Percentiles rank a stretch among this genome's conserved stretches.
Evolutionary conservation across 2,329 filamentous ascomycete species (phyloP).

Genomic region (Alternaria dauci): DNA sequence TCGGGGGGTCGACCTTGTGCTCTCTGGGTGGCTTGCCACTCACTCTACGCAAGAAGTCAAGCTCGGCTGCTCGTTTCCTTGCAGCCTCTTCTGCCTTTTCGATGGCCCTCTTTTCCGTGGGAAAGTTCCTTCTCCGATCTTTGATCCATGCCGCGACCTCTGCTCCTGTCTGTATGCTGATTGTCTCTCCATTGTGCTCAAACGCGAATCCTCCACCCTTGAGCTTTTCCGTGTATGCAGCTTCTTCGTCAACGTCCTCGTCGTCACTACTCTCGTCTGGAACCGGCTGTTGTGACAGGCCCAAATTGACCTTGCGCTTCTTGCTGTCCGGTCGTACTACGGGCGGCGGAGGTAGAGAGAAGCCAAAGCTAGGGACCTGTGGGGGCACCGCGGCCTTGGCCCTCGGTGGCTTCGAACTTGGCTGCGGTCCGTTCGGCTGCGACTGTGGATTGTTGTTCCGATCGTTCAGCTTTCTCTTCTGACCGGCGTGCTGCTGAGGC

Average conservation of each 20-base stretch:
- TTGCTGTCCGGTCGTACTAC: constrained; percentile 61
- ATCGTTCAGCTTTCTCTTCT: constrained; percentile 42
- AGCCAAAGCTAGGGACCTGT: constrained; percentile 49
- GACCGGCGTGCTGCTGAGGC: constrained; percentile 31
- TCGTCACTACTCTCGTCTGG: constrained; percentile 61
- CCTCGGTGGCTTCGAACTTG: constrained; percentile 41
- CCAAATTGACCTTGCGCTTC: constrained; percentile 75
- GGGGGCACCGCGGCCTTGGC: constrained; percentile 47
- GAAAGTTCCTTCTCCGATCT: constrained; percentile 81
- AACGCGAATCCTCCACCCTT: constrained; percentile 65
- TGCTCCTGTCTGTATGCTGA: constrained; percentile 63
- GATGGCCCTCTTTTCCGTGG: constrained; percentile 75
- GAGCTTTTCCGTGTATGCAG: constrained; percentile 49
- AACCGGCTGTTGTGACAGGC: constrained; percentile 71
- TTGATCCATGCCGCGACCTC: constrained; percentile 83
- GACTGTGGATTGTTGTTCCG: constrained; percentile 19
- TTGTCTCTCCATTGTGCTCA: constrained; percentile 64
- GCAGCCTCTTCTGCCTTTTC: constrained; percentile 64
- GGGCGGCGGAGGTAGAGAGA: constrained; percentile 35
- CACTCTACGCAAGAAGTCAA: constrained; percentile 52
- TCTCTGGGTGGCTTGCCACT: constrained; percentile 29
- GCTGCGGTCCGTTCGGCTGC: constrained; percentile 21
- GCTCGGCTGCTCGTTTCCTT: constrained; percentile 34
- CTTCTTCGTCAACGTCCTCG: constrained; percentile 76
- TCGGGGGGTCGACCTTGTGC: neutral